Percentiles rank a stretch among this genome's conserved stretches.
Evolutionary conservation across 345 rosid genomes (phyloP).

Genomic region (Citrus australasica): DNA sequence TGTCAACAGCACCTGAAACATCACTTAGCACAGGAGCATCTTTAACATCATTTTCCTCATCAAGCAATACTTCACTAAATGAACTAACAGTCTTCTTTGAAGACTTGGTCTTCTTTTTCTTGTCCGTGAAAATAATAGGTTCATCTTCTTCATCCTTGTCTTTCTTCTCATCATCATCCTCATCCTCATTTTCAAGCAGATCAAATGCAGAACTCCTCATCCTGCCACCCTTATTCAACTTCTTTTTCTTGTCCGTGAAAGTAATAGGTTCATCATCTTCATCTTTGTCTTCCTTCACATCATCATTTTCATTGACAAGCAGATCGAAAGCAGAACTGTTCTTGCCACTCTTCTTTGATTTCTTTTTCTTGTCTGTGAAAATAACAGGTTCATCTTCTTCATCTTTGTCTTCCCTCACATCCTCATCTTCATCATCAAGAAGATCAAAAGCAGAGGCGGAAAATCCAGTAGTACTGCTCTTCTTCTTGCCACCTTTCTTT

Average conservation of each 20-base stretch:
- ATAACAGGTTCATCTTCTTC: conserved; percentile 35
- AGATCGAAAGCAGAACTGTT: conserved; percentile 26
- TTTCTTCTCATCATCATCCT: conserved; percentile 24
- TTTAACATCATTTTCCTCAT: conserved; percentile 46
- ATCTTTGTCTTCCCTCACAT: conserved; percentile 6
- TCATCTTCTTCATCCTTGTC: conserved; percentile 36
- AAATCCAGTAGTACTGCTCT: conserved; percentile 18
- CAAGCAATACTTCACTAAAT: conserved; percentile 52
- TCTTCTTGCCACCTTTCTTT: not conserved
- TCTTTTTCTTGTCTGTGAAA: conserved; percentile 77
- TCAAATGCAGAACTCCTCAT: not conserved
- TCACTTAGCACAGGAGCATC: conserved; percentile 24
- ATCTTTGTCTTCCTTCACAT: conserved; percentile 10
- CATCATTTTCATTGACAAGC: conserved; percentile 11
- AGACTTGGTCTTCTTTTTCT: conserved; percentile 78
- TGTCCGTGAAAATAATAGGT: conserved; percentile 51
- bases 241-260: conserved; percentile 75
- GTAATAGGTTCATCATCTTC: conserved; percentile 36
- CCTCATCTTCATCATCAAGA: conserved; percentile 15
- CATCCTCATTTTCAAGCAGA: conserved; percentile 18
- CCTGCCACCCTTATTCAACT: conserved; percentile 34
- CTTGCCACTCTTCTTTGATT: conserved; percentile 35
- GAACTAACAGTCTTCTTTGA: conserved; percentile 49
- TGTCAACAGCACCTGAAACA: conserved; percentile 23
- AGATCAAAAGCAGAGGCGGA: conserved; percentile 28